Evolutionary conservation across 768 basidiomycete genomes (phyloP), one percentile per base, ranked within the genome.

Genomic region (Collybiopsis confluens): DNA sequence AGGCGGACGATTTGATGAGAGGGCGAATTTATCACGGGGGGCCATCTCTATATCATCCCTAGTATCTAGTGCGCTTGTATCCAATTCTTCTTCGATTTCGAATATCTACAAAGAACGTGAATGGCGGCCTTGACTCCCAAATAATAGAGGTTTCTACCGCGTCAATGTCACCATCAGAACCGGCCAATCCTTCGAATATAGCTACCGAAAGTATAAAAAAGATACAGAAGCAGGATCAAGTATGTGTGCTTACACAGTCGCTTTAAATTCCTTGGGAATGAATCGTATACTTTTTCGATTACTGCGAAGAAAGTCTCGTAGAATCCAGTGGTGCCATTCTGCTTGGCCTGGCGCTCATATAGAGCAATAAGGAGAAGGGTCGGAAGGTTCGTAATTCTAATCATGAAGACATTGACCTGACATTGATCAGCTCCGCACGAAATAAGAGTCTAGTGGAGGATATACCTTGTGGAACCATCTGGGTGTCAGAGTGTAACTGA

Each of bases 401-500:
- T 93, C 78, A 92, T 79, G 62, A 92, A 88, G 1, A 93, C 91
- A 59, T 93, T 93, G 61, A 92, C 80, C 89, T 91, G 55, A 2
- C 10, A 26, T 26, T 7, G 43, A 52, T 68, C 23, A 68, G 23
- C 20, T 11, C 21, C 13, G 24, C 57, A 56, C n/a, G 63, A 48
- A 33, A 62, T 58, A 52, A 62, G 41, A 45, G 41, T 45, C 41
- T 56, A 36, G 13, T 54, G 35, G 26, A 18, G 16, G n/a, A 58
- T 64, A 50, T 62, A 89, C 90, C 74, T 98, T 98, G 66, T 98
- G 96, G 65, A 98, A 98, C 93, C 93, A 98, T 51, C 96, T 78
- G n/a, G 94, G 92, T 6, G 79, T 79, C n/a, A 97, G 74, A 48
- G 93, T 69, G 65, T 90, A 94, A 58, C 86, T 90, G 20, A 89